Evolutionary conservation across 2,329 filamentous ascomycete species (phyloP).

Genomic region (Salinomyces thailandicus): DNA sequence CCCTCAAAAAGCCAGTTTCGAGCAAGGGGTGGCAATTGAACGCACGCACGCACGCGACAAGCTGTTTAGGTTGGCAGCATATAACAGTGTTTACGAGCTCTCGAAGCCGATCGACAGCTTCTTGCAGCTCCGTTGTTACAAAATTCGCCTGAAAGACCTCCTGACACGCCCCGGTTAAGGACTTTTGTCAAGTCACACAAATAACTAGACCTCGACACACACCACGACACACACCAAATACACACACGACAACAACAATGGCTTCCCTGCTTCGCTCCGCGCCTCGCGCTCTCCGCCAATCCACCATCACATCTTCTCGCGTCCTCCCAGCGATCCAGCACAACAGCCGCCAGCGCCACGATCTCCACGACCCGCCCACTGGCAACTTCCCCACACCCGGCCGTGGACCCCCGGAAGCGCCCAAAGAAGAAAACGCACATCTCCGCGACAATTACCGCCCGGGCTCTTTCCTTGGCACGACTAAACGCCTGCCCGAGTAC

Average conservation of each 20-base stretch:
- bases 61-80: too few species aligned
- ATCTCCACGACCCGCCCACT: slow-evolving; percentile 20
- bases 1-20: too few species aligned
- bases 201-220: too few species aligned
- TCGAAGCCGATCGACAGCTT: too few species aligned
- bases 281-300: slow-evolving; percentile 11
- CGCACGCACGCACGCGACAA: too few species aligned
- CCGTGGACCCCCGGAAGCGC: slow-evolving; percentile 22
- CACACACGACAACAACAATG: slow-evolving; percentile 7
- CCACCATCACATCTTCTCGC: slow-evolving; percentile 4
- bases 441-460: slow-evolving; percentile 22
- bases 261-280: slow-evolving; percentile 13
- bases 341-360: slow-evolving; percentile 18
- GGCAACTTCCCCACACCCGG: slow-evolving; percentile 22
- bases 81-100: too few species aligned
- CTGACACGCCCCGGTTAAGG: too few species aligned
- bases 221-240: background rate
- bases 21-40: too few species aligned
- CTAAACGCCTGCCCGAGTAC: slow-evolving; percentile 57
- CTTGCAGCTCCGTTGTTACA: too few species aligned
- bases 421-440: slow-evolving; percentile 21
- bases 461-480: slow-evolving; percentile 26
- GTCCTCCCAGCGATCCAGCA: slow-evolving; percentile 7
- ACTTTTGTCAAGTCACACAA: too few species aligned
- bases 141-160: too few species aligned